These are phyloP conservation scores for Arthrinium phaeospermum DNA, from an alignment of 2,329 filamentous ascomycete genomes.

Conservation along the genomic window DNA sequence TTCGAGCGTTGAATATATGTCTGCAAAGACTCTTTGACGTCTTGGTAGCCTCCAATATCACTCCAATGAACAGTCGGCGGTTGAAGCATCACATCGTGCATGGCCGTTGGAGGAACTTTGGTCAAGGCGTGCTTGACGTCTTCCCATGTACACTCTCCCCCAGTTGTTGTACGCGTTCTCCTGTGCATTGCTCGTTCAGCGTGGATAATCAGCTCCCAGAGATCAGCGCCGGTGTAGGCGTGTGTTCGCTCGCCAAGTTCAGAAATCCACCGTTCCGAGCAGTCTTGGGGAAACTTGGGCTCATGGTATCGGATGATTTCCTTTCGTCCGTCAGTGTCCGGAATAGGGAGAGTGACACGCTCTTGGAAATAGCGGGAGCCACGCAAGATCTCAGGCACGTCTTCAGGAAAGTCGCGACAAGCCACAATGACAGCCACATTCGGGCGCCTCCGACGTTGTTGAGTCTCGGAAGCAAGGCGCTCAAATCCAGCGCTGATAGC, in stretches of 20 bases:
- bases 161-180: slow-evolving; percentile 28
- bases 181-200: slow-evolving; percentile 43
- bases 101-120: slow-evolving; percentile 69
- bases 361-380: slow-evolving; percentile 67
- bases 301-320: slow-evolving; percentile 73
- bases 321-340: slow-evolving; percentile 71
- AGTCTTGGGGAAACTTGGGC: slow-evolving; percentile 51
- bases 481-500: slow-evolving; percentile 55
- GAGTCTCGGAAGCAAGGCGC: slow-evolving; percentile 47
- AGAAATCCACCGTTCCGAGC: slow-evolving; percentile 58
- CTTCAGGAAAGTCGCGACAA: slow-evolving; percentile 71
- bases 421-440: slow-evolving; percentile 77
- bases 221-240: slow-evolving; percentile 82
- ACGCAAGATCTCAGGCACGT: slow-evolving; percentile 74
- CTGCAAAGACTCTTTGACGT: slow-evolving; percentile 69
- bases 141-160: slow-evolving; percentile 37
- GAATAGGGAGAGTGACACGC: slow-evolving; percentile 78
- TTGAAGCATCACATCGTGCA: slow-evolving; percentile 88
- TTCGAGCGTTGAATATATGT: slow-evolving; percentile 49
- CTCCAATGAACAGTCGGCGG: slow-evolving; percentile 85
- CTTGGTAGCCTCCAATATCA: slow-evolving; percentile 85
- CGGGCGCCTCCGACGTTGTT: slow-evolving; percentile 46
- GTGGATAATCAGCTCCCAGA: slow-evolving; percentile 67
- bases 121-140: slow-evolving; percentile 53
- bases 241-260: slow-evolving; percentile 78